Base-by-base conservation (phyloP, 768 basidiomycete genomes). In the Pisolithus orientalis region DNA sequence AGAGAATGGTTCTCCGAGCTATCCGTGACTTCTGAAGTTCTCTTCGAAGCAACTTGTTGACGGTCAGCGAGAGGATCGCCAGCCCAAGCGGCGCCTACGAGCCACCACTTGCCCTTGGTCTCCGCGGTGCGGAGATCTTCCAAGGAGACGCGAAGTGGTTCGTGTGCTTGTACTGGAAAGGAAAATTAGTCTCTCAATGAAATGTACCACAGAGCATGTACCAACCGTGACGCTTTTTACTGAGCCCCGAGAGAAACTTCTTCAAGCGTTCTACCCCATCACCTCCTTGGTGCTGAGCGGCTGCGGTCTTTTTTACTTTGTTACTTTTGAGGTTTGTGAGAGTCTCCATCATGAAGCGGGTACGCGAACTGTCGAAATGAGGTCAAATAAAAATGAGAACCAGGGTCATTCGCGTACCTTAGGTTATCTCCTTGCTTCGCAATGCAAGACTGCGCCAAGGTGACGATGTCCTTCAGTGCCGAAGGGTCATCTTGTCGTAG, bases 51-150 rank as follows among this genome's bases (percentile, higher is more conserved):
- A 4, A 63, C 66, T 4, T 69, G 75, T 52, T 80, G 79, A 42
- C 76, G 80, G 51, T 97, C 94, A 17, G 85, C 75, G 4, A 97
- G 78, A 7, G 96, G 94, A 61, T 97, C 85, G 2, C 94, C 94
- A 31, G 80, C 79, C 95, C 95, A 99, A 0, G 90, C 95, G 1
- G 95, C 92, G 16, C 95, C 96, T 34, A 97, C 90, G 2, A 97
- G 77, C 95, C 96, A 98, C 96, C 96, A 98, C 72, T 96, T 96
- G 5, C 94, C 96, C 63, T 84, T 89, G 10, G 78, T 87, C 51
- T 90, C 83, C 1, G 92, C 85, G 0, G 83, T 80, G 54, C 81
- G 89, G 5, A 98, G 77, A 68, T 98, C 95, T n/a, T 76, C 75
- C 24, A 97, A 74, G 0, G 88, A 84, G 1, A 96, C 83, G 6